Evolutionary conservation across 192 early-diverging fungal species (phyloP).

Genomic region (Rhizoclosmatium sp.): DNA sequence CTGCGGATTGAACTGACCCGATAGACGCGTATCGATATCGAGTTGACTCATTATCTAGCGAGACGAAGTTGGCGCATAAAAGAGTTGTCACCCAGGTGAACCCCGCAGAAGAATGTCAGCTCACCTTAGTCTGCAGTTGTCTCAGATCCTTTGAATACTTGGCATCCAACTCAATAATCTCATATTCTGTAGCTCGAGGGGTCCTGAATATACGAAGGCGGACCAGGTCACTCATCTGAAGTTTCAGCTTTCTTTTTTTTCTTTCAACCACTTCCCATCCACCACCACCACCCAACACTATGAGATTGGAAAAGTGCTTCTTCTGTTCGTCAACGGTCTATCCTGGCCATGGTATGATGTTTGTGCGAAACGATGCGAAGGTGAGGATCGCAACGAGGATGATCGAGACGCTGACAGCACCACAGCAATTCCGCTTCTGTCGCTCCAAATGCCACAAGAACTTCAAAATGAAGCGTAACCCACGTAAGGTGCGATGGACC

Average conservation of each 20-base stretch:
- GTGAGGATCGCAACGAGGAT: constrained; percentile 49
- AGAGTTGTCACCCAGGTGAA: too few relatives aligned
- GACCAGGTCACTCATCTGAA: neutral
- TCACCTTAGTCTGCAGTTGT: neutral
- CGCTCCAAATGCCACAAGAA: constrained; percentile 99
- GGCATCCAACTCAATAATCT: neutral
- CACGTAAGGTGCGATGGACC: constrained; percentile 99
- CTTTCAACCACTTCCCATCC: constrained; percentile 5
- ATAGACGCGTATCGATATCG: neutral
- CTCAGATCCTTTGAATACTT: neutral
- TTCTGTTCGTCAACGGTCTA: constrained; percentile 98
- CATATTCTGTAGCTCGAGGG: neutral
- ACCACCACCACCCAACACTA: constrained; percentile 36
- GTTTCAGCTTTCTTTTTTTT: constrained; percentile 20
- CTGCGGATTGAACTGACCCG: neutral
- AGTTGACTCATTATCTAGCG: neutral
- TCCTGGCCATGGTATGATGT: constrained; percentile 98
- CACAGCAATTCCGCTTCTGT: constrained; percentile 90
- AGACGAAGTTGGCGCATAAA: too few relatives aligned
- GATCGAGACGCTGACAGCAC: neutral
- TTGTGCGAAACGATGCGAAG: constrained; percentile 98
- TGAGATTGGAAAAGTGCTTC: constrained; percentile 99
- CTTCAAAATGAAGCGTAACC: constrained; percentile 99
- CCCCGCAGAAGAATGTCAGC: neutral
- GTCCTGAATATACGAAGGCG: neutral